Percentiles rank a stretch among this genome's conserved stretches.
These are phyloP conservation scores for Penicillium sp. DNA, from an alignment of 2,329 filamentous ascomycete genomes.

Conservation along the genomic window DNA sequence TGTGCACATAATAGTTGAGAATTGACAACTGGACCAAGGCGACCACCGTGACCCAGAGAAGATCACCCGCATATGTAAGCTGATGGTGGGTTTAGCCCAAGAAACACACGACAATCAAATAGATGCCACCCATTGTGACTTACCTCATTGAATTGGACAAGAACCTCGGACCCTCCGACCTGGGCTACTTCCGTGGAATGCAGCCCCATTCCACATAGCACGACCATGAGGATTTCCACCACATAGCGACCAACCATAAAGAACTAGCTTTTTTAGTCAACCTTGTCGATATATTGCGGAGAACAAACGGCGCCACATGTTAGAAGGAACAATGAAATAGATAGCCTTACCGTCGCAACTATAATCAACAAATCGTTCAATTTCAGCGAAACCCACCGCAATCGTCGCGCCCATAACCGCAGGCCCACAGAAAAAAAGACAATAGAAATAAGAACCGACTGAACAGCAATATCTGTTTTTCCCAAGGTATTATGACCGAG, in stretches of 20 bases:
- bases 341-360: constrained; percentile 11
- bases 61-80: constrained; percentile 18
- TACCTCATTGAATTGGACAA: constrained; percentile 17
- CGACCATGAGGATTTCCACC: constrained; percentile 17
- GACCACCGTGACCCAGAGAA: constrained; percentile 18
- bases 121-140: background rate
- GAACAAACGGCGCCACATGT: background rate
- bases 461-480: constrained; percentile 19
- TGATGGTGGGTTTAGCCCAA: constrained; percentile 5
- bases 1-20: constrained; percentile 17
- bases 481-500: constrained; percentile 22
- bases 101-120: background rate
- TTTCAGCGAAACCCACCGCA: constrained; percentile 9
- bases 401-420: constrained; percentile 18
- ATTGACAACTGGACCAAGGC: constrained; percentile 16
- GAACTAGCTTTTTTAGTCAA: constrained; percentile 7
- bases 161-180: constrained; percentile 5
- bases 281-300: background rate
- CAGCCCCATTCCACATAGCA: constrained; percentile 20
- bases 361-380: constrained; percentile 21
- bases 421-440: constrained; percentile 13
- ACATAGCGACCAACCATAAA: constrained; percentile 18
- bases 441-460: constrained; percentile 15
- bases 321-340: background rate
- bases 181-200: constrained; percentile 13